A percentile compares a stretch with the other conserved stretches of the same genome.
phyloP scores from a whole-genome alignment of 1,284 basidiomycete species.

The Leccinum fallax region DNA sequence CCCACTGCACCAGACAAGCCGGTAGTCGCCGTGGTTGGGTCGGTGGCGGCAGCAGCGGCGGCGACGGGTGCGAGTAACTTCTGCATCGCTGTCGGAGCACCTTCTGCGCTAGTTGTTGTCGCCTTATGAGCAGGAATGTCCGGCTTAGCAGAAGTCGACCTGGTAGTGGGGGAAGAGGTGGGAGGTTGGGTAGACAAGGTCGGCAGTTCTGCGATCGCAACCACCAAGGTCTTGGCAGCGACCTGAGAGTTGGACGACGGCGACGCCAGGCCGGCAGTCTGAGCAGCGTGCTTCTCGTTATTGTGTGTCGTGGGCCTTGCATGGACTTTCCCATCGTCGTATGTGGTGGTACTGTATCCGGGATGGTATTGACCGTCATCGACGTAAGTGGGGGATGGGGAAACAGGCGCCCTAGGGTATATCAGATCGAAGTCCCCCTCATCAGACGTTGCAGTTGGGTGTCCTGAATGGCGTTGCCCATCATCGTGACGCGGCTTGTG shows the following conservation, averaged over 20 bases:
- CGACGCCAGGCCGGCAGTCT: background rate
- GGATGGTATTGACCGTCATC: conserved; percentile 23
- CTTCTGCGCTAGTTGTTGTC: background rate
- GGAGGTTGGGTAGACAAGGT: background rate
- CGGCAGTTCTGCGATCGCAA: background rate
- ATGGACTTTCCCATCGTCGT: conserved; percentile 22
- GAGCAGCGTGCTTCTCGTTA: conserved; percentile 16
- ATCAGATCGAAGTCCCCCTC: conserved; percentile 11
- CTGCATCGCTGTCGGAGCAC: background rate
- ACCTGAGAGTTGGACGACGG: background rate
- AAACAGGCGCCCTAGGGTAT: background rate
- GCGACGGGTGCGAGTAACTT: background rate
- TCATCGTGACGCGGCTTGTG: conserved; percentile 21
- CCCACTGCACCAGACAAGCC: background rate
- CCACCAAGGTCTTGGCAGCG: background rate
- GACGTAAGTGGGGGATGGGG: background rate
- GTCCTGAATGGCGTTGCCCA: conserved; percentile 24
- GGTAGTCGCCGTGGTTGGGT: background rate
- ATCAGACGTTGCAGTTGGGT: conserved; percentile 17
- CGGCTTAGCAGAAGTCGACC: background rate
- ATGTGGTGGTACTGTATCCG: conserved; percentile 20
- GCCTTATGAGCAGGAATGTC: background rate
- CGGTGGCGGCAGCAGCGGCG: background rate
- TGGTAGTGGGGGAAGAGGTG: background rate
- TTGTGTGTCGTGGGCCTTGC: conserved; percentile 15